Evolutionary conservation across 164 flowering plant species (phyloP), one percentile per base, ranked within the genome.

Genomic region (Litsea cubeba): DNA sequence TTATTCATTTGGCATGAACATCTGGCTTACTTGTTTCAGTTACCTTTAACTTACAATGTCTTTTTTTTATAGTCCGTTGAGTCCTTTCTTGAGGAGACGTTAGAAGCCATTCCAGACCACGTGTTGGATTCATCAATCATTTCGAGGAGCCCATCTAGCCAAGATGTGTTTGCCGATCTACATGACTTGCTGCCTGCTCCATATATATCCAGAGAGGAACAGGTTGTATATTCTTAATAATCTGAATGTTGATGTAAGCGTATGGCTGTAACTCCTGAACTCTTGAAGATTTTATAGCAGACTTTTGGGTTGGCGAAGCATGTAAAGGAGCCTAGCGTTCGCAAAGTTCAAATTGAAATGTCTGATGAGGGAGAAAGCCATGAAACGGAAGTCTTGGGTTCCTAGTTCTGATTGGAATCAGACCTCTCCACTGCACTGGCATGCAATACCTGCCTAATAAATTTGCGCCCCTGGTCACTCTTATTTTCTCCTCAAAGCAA

Each of bases 1-100:
- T 54, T 14, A 3, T 54, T 54, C 60, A 54, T 54, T 63, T 63
- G 28, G 66, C 66, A 6, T 63, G 25, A 12, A 1, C 28, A 22
- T n/a, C 5, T 24, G 66, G 12, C 25, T 63, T 24, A 11, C 62
- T 58, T 17, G 62, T 58, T 58, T 58, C 22, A 17, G 22, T 58
- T 58, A 1, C 22, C 18, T 58, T n/a, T 58, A n/a, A 58, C n/a
- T 63, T n/a, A 63, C 24, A 63, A 3, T 63, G 5, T 1, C 20
- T 51, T 70, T 76, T 49, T 50, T 40, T 63, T 84, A 81, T 82
- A 93, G 99, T 91, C 93, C 6, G 54, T 95, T 63, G 85, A 93
- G 79, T 83, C 93, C 50, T 84, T 95, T 54, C 82, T 91, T 11
- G 95, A 95, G 67, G 97, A 93, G 79, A 85, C 98, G 18, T 79